Evolutionary conservation across 139 green algal genomes (phyloP).

Genomic region (Picochlorum sp.): DNA sequence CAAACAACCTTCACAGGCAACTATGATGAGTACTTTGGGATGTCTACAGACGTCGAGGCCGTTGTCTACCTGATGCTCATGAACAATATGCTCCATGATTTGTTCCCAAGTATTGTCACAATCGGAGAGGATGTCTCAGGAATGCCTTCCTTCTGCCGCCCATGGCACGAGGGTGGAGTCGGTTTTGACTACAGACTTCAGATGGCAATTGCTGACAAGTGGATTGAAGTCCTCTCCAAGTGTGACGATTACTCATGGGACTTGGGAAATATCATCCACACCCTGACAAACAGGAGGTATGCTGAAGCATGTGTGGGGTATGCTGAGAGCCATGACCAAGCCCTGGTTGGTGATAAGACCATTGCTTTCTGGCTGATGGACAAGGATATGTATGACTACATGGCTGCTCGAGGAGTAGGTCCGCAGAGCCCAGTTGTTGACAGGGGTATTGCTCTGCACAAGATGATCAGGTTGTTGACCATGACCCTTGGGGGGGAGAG

Average conservation of each 20-base stretch:
- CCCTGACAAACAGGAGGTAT: constrained; percentile 89
- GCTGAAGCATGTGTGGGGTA: constrained; percentile 89
- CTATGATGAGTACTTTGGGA: constrained; percentile 97
- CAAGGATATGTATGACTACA: constrained; percentile 96
- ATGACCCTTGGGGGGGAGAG: constrained; percentile 85
- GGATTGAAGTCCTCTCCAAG: constrained; percentile 78
- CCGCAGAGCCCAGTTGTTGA: constrained; percentile 52
- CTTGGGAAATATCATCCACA: constrained; percentile 90
- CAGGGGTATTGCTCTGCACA: constrained; percentile 94
- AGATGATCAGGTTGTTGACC: constrained; percentile 90
- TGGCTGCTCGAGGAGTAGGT: constrained; percentile 45
- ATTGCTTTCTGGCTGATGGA: constrained; percentile 99
- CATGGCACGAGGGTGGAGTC: constrained; percentile 83
- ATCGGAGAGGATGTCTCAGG: constrained; percentile 93
- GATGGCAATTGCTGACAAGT: constrained; percentile 99
- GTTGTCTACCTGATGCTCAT: constrained; percentile 89
- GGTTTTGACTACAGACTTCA: constrained; percentile 98
- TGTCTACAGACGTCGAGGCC: constrained; percentile 83
- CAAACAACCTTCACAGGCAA: constrained; percentile 92
- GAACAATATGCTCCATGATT: constrained; percentile 88
- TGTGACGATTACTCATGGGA: constrained; percentile 81
- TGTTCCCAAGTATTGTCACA: constrained; percentile 83
- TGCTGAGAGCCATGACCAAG: constrained; percentile 91
- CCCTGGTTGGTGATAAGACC: constrained; percentile 95
- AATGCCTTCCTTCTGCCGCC: constrained; percentile 91